A percentile compares a stretch with the other conserved stretches of the same genome.
phyloP scores from a whole-genome alignment of 1,139 yeast species.

The Yarrowia galli region DNA sequence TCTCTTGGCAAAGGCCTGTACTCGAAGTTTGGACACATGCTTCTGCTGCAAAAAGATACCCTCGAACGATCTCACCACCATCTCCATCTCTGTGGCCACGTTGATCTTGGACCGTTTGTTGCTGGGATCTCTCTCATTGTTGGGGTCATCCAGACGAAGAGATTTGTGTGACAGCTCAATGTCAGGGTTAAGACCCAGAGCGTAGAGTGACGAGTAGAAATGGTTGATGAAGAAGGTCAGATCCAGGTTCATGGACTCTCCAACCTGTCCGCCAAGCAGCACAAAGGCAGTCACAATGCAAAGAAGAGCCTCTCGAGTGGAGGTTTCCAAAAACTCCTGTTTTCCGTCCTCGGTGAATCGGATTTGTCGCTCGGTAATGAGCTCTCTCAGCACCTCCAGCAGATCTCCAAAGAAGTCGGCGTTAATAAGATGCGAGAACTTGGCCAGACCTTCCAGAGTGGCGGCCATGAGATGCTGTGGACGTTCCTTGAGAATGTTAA shows the following conservation, averaged over 20 bases:
- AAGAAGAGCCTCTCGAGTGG: constrained; percentile 72
- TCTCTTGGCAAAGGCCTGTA: constrained; percentile 84
- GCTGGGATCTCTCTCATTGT: constrained; percentile 52
- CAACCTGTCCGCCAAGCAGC: constrained; percentile 74
- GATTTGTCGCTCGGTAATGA: constrained; percentile 59
- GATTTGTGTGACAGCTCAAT: constrained; percentile 85
- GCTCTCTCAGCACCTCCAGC: constrained; percentile 84
- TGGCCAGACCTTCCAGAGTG: constrained; percentile 88
- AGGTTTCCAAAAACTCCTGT: constrained; percentile 52
- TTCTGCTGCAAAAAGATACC: constrained; percentile 79
- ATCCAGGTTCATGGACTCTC: constrained; percentile 53
- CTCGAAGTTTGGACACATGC: constrained; percentile 73
- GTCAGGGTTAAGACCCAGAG: constrained; percentile 78
- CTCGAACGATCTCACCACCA: constrained; percentile 78
- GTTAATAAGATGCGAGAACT: constrained; percentile 90
- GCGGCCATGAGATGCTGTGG: constrained; percentile 79
- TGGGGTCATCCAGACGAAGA: constrained; percentile 78
- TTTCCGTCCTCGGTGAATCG: constrained; percentile 52
- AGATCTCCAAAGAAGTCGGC: constrained; percentile 92
- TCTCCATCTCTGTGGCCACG: constrained; percentile 87
- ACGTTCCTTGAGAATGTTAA: constrained; percentile 73
- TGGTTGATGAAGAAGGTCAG: constrained; percentile 68
- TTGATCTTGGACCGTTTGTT: constrained; percentile 63
- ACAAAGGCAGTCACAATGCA: constrained; percentile 93
- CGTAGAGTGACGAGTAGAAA: constrained; percentile 70